Evolutionary conservation across 2,329 filamentous ascomycete species (phyloP), one percentile per base, ranked within the genome.

Genomic region (Eurotiales sp.): DNA sequence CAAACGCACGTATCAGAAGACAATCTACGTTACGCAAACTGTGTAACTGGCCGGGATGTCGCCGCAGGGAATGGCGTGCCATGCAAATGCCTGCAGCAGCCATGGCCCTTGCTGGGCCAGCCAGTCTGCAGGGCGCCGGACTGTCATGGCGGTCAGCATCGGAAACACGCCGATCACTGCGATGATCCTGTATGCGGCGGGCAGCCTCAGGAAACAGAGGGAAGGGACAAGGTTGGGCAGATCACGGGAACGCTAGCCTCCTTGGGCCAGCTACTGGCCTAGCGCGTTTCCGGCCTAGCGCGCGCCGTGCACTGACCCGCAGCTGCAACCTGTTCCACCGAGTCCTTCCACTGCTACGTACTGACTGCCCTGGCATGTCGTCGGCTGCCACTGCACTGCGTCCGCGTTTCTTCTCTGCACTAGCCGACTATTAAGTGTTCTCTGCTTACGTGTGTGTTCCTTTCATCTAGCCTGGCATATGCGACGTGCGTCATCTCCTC

Each of bases 401-500:
- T n/a, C n/a, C n/a, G n/a, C 56, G 12, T 19, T 36, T 50, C 48
- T 51, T 11, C 37, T 14, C 25, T 5, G 19, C 14, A n/a, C 32
- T 21, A 5, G n/a, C n/a, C n/a, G n/a, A 40, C n/a, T 11, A 32
- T 43, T 27, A 39, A 10, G 15, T 17, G 2, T 42, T 29, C 17
- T 29, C 7, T 34, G 19, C 15, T 12, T 19, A 12, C 36, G 40
- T 30, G 21, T 40, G 30, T 36, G 34, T 27, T 27, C 50, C 42
- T 12, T 39, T 52, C 25, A 27, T 55, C 44, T 53, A 44, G 22
- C 58, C 61, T 64, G 63, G 61, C 61, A 67, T 54, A 71, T 72
- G 68, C 65, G 68, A 56, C 63, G 63, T 47, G 57, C 61, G 46
- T 60, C 66, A 30, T 59, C 61, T 55, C 59, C 64, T 48, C 63